phyloP scores from a whole-genome alignment of 2,329 filamentous ascomycete genomes.

The Chrysosporium keratinophilum region DNA sequence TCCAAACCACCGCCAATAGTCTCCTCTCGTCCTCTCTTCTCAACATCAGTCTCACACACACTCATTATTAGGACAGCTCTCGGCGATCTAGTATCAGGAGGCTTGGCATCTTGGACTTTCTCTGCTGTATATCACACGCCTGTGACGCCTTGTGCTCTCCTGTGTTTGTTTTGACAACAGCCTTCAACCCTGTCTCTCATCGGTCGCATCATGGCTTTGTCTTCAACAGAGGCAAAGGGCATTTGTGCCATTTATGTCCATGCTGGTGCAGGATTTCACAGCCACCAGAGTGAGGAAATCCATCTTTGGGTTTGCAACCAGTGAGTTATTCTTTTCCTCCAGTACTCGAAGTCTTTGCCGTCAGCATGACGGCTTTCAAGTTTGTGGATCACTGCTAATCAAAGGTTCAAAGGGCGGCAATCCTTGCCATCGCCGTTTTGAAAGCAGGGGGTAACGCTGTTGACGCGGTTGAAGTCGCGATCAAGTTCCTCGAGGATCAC shows the following conservation, averaged over 20 bases:
- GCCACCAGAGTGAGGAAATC: constrained; percentile 67
- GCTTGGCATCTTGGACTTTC: not conserved
- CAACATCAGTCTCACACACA: not conserved
- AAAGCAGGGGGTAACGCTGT: constrained; percentile 67
- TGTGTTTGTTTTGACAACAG: not conserved
- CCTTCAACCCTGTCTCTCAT: not conserved
- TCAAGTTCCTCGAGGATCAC: constrained; percentile 79
- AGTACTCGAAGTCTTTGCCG: too few species aligned
- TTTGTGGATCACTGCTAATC: constrained; percentile 15
- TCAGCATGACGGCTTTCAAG: too few species aligned
- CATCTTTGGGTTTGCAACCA: constrained; percentile 81
- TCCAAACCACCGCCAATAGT: not conserved
- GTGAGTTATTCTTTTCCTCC: constrained; percentile 46
- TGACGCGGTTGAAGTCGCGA: constrained; percentile 80
- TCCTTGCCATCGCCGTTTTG: constrained; percentile 69
- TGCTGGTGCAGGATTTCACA: constrained; percentile 91
- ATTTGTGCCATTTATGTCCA: constrained; percentile 83
- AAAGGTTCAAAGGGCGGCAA: constrained; percentile 56
- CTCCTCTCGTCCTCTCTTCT: not conserved
- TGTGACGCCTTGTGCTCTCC: not conserved
- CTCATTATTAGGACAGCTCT: not conserved
- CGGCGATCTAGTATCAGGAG: not conserved
- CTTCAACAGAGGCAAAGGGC: constrained; percentile 31
- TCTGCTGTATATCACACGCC: not conserved
- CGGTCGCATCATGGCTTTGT: not conserved